A percentile compares a stretch with the other conserved stretches of the same genome.
phyloP scores from a whole-genome alignment of 2,329 filamentous ascomycete species.

The Monosporascus cannonballus region DNA sequence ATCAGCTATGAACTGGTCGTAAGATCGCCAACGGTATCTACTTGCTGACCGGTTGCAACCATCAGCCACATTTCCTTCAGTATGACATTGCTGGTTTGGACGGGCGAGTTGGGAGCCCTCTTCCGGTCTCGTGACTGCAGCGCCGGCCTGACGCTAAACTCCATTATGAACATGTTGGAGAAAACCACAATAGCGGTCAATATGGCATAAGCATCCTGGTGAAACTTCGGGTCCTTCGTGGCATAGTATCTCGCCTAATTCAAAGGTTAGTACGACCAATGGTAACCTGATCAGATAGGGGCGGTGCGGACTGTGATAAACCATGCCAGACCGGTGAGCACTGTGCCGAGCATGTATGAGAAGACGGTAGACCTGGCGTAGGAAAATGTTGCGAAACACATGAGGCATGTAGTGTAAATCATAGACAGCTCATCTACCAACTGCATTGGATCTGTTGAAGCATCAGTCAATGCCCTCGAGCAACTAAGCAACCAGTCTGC shows the following conservation, averaged over 20 bases:
- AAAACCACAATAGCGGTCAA: conserved; percentile 66
- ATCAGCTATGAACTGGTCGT: conserved; percentile 21
- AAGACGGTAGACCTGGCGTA: conserved; percentile 52
- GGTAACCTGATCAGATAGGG: neutral
- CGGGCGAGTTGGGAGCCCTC: conserved; percentile 33
- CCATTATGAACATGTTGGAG: conserved; percentile 72
- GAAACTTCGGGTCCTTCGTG: conserved; percentile 75
- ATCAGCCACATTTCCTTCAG: conserved; percentile 69
- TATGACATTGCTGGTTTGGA: conserved; percentile 24
- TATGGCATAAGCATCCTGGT: conserved; percentile 71
- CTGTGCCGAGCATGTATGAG: conserved; percentile 48
- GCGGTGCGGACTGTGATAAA: conserved; percentile 63
- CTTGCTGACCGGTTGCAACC: conserved; percentile 46
- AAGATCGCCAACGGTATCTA: neutral
- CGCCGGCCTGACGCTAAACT: conserved; percentile 39
- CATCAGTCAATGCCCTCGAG: conserved; percentile 2
- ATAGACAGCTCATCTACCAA: conserved; percentile 55
- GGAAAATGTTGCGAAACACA: conserved; percentile 63
- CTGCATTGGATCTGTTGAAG: conserved; percentile 47
- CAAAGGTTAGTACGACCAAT: conserved; percentile 1
- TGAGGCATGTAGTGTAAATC: conserved; percentile 54
- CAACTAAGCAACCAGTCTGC: neutral
- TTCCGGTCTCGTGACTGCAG: conserved; percentile 38
- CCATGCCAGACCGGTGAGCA: conserved; percentile 48
- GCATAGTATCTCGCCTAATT: conserved; percentile 59